phyloP scores from a whole-genome alignment of 2,329 filamentous ascomycete genomes.

The Phoma sp. region DNA sequence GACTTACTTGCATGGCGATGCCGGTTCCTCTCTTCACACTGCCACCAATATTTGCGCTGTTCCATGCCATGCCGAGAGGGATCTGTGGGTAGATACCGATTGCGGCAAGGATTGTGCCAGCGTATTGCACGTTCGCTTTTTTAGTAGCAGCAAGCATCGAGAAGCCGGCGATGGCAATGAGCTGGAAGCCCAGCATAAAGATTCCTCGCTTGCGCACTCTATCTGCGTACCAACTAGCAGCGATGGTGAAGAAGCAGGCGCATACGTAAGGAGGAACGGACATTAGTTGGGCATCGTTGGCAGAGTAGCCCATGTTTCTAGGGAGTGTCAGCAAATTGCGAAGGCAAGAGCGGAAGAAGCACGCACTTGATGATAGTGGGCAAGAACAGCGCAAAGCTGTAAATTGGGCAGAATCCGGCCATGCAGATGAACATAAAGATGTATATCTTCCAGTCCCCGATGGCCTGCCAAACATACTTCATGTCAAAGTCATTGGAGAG shows the following conservation, averaged over 20 bases:
- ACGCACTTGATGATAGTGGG: conserved; percentile 61
- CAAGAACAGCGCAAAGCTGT: conserved; percentile 54
- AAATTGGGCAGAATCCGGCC: conserved; percentile 50
- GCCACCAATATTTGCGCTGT: conserved; percentile 63
- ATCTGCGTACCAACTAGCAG: conserved; percentile 39
- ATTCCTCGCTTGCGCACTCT: conserved; percentile 35
- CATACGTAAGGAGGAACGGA: conserved; percentile 66
- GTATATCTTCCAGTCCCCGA: conserved; percentile 53
- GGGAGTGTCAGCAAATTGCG: conserved; percentile 60
- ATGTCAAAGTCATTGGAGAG: conserved; percentile 47
- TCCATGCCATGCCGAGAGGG: conserved; percentile 64
- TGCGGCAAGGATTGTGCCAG: conserved; percentile 43
- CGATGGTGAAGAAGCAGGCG: conserved; percentile 45
- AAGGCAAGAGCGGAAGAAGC: conserved; percentile 51
- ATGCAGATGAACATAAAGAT: conserved; percentile 50
- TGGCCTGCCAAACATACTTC: conserved; percentile 47
- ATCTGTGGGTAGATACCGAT: conserved; percentile 61
- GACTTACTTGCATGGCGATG: conserved; percentile 58
- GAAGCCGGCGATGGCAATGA: conserved; percentile 62
- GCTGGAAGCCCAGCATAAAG: conserved; percentile 41
- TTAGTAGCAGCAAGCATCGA: conserved; percentile 37
- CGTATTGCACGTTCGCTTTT: conserved; percentile 40
- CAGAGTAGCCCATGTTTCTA: conserved; percentile 63
- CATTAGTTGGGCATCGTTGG: conserved; percentile 46
- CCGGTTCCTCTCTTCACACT: conserved; percentile 62